phyloP scores from a whole-genome alignment of 2,329 filamentous ascomycete species.

The Tolypocladium cylindrosporum region DNA sequence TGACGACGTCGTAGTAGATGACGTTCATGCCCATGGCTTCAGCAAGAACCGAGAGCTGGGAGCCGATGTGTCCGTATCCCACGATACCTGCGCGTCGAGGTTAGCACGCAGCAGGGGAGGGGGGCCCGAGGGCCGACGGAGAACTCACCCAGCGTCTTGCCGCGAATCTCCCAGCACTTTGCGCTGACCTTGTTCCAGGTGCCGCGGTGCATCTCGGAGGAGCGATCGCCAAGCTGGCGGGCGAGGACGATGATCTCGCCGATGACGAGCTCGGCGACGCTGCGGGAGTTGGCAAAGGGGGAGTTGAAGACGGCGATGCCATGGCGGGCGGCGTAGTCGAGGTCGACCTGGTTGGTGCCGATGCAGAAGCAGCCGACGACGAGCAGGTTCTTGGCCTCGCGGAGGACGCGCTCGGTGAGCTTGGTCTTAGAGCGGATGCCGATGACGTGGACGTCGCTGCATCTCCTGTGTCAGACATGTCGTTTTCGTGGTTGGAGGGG shows the following conservation, averaged over 20 bases:
- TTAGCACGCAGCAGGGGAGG: neutral
- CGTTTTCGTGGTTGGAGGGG: neutral
- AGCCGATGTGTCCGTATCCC: constrained; percentile 95
- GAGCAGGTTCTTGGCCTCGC: constrained; percentile 85
- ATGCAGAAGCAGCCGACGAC: constrained; percentile 99
- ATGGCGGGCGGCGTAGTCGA: constrained; percentile 69
- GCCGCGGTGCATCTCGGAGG: constrained; percentile 85
- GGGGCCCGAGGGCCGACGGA: neutral
- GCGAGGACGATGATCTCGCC: constrained; percentile 86
- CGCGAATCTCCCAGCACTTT: constrained; percentile 96
- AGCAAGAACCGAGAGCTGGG: constrained; percentile 87
- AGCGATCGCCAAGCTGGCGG: constrained; percentile 86
- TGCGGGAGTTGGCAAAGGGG: constrained; percentile 94
- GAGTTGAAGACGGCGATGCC: constrained; percentile 99
- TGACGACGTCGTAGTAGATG: constrained; percentile 93
- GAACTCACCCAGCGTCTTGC: constrained; percentile 75
- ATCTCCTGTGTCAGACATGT: neutral
- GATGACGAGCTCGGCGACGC: constrained; percentile 93
- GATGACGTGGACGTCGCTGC: constrained; percentile 88
- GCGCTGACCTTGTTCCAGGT: constrained; percentile 97
- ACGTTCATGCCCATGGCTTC: constrained; percentile 98
- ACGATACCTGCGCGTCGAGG: constrained; percentile 58
- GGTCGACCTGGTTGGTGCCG: constrained; percentile 90
- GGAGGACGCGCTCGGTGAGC: constrained; percentile 74
- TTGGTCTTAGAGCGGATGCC: constrained; percentile 98